These are phyloP conservation scores for Phaffomyces antillensis DNA, from an alignment of 805 yeast species.

Conservation along the genomic window DNA sequence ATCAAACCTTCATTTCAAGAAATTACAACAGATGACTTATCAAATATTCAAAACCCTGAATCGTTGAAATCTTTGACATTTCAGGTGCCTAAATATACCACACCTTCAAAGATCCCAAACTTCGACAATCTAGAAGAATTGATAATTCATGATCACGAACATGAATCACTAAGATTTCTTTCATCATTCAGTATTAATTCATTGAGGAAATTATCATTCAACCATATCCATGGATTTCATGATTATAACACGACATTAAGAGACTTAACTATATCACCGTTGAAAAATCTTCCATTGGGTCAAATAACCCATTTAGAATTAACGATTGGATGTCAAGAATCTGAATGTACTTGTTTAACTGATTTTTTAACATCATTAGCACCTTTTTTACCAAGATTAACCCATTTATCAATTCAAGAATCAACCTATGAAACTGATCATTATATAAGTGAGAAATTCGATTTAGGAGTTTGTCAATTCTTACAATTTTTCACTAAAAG, in stretches of 20 bases:
- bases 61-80: conserved; percentile 4
- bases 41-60: conserved; percentile 6
- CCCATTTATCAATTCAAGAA: conserved; percentile 26
- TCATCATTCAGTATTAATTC: conserved; percentile 20
- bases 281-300: conserved; percentile 29
- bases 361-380: conserved; percentile 33
- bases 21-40: conserved; percentile 2
- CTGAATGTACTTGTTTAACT: conserved; percentile 38
- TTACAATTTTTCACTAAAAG: conserved; percentile 27
- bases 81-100: conserved; percentile 9
- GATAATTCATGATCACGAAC: conserved; percentile 27
- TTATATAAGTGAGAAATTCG: conserved; percentile 49
- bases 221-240: conserved; percentile 39
- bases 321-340: conserved; percentile 45
- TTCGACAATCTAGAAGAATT: conserved; percentile 8
- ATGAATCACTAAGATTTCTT: conserved; percentile 31
- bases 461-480: conserved; percentile 38
- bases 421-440: conserved; percentile 34
- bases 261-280: conserved; percentile 23
- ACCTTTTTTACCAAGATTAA: conserved; percentile 22
- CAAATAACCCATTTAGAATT: conserved; percentile 40
- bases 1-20: conserved; percentile 8
- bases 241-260: conserved; percentile 31
- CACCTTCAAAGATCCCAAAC: not conserved
- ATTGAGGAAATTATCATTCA: conserved; percentile 31